Base-by-base conservation (phyloP, 345 rosid species). In the Hibiscus syriacus region DNA sequence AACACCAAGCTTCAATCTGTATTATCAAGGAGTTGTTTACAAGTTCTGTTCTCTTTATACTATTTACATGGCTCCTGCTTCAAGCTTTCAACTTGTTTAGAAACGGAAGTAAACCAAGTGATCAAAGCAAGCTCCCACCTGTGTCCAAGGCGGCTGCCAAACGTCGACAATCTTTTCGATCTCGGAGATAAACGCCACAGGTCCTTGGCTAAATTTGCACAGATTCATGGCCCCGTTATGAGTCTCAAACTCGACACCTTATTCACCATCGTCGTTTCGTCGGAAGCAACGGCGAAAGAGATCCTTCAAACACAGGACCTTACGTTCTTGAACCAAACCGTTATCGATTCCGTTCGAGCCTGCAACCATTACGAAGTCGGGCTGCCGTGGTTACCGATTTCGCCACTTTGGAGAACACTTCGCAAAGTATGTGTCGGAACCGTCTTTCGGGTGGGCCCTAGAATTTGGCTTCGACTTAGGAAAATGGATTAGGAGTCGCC, bases 271-370 rank as follows among this genome's bases (percentile, higher is more conserved):
- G 81, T 83, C 16, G 38, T 82, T 41, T 70, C 85, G 22, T 85
- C 82, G 6, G 72, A 78, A 0, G 59, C 23, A 6, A 55, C 72
- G 46, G 87, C 84, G 22, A 73, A 70, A 72, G 77, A 84, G 59
- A 64, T 79, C 66, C 73, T 83, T 25, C 80, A 81, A 46, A 81
- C 76, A 48, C 77, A 80, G 19, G 87, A 83, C 50, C 76, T 55
- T 27, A 38, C 49, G 19, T 72, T 87, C 55, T 74, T 69, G 16
- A 48, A 63, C 58, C 67, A 84, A 27, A 68, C 70, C 16, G n/a
- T 74, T 41, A 54, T 56, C 11, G 85, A 82, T 30, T 72, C 85
- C 1, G 58, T 76, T 38, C 62, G 59, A 56, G 84, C 78, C 46
- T 8, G 59, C 34, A 71, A 71, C 20, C 82, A 82, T 48, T 17